These are phyloP conservation scores for Sporothrix phasma DNA, from an alignment of 2,329 filamentous ascomycete genomes.

Conservation along the genomic window DNA sequence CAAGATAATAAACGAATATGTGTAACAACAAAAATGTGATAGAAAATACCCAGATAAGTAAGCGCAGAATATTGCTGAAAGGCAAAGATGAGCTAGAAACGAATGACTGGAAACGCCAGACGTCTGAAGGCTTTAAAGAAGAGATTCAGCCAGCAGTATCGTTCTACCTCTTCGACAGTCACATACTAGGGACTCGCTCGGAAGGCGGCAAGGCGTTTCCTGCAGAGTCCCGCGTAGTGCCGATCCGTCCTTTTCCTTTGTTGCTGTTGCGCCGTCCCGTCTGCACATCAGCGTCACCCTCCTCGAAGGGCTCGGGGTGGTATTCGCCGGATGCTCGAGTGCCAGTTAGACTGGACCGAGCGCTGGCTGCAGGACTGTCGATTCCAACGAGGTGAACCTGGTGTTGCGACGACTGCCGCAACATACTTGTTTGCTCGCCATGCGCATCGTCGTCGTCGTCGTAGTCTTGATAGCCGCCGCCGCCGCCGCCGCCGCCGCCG, in stretches of 20 bases:
- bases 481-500: conserved; percentile 39
- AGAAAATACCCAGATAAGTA: not conserved
- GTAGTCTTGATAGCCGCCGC: conserved; percentile 46
- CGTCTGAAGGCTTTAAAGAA: too few species aligned
- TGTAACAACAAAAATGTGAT: not conserved
- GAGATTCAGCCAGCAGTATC: too few species aligned
- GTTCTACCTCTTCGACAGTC: not conserved
- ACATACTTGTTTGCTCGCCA: conserved; percentile 12
- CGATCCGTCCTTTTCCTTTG: conserved; percentile 35
- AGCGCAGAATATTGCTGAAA: not conserved
- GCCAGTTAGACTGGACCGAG: not conserved
- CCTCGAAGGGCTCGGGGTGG: conserved; percentile 11
- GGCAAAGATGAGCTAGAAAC: not conserved
- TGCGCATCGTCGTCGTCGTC: conserved; percentile 42
- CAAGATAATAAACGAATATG: too few species aligned
- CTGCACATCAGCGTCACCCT: conserved; percentile 38
- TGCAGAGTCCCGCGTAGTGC: conserved; percentile 36
- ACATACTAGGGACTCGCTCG: conserved; percentile 37
- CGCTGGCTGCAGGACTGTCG: conserved; percentile 16
- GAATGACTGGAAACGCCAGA: too few species aligned
- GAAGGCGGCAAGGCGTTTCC: conserved; percentile 42
- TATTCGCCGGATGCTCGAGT: not conserved
- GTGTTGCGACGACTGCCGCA: conserved; percentile 30
- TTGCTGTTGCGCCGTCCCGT: conserved; percentile 28
- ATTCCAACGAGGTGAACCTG: conserved; percentile 21